These are phyloP conservation scores for Rauvolfia tetraphylla DNA, from an alignment of 257 asterid genomes.

Conservation along the genomic window DNA sequence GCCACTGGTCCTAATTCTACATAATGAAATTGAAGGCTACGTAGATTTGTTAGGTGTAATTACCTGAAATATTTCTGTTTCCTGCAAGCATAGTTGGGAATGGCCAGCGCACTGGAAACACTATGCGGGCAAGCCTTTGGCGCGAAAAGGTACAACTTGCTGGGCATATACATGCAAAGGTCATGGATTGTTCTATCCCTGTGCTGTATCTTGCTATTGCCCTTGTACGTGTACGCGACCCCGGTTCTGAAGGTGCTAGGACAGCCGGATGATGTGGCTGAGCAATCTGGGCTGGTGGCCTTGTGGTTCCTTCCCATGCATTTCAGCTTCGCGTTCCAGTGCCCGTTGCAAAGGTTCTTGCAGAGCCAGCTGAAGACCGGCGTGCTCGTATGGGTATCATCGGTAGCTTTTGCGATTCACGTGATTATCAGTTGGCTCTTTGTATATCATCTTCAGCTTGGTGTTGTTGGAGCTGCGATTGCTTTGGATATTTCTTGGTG, in stretches of 20 bases:
- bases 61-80: no score
- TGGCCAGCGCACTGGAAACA: constrained; percentile 48
- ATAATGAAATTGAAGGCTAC: no score
- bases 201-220: constrained; percentile 42
- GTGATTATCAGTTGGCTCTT: constrained; percentile 39
- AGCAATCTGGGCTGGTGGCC: constrained; percentile 56
- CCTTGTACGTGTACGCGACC: constrained; percentile 41
- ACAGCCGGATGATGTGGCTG: constrained; percentile 64
- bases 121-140: constrained; percentile 79
- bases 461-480: constrained; percentile 49
- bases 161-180: constrained; percentile 65
- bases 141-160: constrained; percentile 57
- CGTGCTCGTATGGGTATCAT: constrained; percentile 47
- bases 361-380: constrained; percentile 66
- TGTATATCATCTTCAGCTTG: constrained; percentile 39
- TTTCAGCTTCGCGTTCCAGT: constrained; percentile 52
- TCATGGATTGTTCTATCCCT: constrained; percentile 52
- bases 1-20: no score
- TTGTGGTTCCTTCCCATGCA: constrained; percentile 56
- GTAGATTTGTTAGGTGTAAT: no score
- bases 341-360: constrained; percentile 62
- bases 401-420: constrained; percentile 42
- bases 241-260: constrained; percentile 57
- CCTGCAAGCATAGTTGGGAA: neutral
- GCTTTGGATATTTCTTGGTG: constrained; percentile 56